Evolutionary conservation across 2,329 filamentous ascomycete genomes (phyloP), one percentile per base, ranked within the genome.

Genomic region (Achaetomium macrosporum): DNA sequence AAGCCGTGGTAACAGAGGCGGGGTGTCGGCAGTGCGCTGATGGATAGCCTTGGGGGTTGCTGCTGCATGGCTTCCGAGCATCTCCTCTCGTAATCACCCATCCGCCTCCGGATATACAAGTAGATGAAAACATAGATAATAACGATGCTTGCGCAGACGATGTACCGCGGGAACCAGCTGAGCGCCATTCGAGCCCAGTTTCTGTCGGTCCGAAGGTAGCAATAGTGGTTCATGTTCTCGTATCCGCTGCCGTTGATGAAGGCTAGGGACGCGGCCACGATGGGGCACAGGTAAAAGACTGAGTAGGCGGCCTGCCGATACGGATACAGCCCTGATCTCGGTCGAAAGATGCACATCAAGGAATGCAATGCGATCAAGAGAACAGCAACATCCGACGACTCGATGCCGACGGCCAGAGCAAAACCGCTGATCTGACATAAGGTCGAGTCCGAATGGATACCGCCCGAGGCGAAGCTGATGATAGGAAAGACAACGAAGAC

Each of bases 311-410:
- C 70, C 17, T 77, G 72, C 4, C 86, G 79, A 57, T 84, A 85
- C 2, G 80, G 82, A 64, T 88, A 88, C 0, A 92, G 74, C 0
- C 87, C 87, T 42, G 82, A 80, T 39, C 64, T 65, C 0, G 82
- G 81, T 19, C 78, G 76, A 59, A 90, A 83, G 48, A 92, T 84
- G 66, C 86, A 87, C 11, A 90, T 69, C 2, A 80, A 81, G 46
- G 84, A 86, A 64, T 92, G 88, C 9, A 89, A 64, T 16, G 87
- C 84, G 61, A 92, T 88, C 53, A 88, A 75, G 13, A 90, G 73
- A 15, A 89, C 82, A 10, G 85, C 80, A 51, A 86, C 75, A 63
- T 92, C 87, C 71, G 82, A 82, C 30, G 82, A 80, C 65, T 88
- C 84, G 53, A 86, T 81, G n/a, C 82, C 81, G 46, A 83, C 68